Conservation (phyloP, 2,329 filamentous ascomycete genomes). For the Cladobotryum mycophilum region DNA sequence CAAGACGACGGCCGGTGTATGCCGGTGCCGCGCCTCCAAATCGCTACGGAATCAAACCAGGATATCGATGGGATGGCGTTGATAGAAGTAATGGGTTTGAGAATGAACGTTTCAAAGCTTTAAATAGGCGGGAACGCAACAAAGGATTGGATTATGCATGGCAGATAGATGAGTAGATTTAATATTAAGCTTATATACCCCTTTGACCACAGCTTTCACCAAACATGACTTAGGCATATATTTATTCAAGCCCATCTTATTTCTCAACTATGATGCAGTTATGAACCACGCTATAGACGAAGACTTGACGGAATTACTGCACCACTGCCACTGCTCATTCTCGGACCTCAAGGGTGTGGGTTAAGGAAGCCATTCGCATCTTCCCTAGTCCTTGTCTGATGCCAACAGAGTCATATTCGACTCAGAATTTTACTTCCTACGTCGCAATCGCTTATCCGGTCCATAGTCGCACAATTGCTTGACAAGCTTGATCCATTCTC, state of each 20-base stretch:
- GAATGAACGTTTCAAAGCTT: constrained; percentile 81
- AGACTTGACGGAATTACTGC: too few relatives aligned
- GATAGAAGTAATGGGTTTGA: constrained; percentile 93
- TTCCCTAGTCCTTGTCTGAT: not conserved
- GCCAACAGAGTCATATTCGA: not conserved
- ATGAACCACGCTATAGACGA: too few relatives aligned
- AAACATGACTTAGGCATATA: not conserved
- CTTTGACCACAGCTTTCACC: not conserved
- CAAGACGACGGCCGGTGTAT: constrained; percentile 60
- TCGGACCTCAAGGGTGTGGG: not conserved
- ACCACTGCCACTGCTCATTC: not conserved
- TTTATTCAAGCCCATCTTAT: too few relatives aligned
- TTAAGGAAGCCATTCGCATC: not conserved
- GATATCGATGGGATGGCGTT: constrained; percentile 94
- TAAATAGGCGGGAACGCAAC: constrained; percentile 70
- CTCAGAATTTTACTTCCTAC: constrained; percentile 26
- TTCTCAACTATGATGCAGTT: too few relatives aligned
- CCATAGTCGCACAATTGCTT: constrained; percentile 49
- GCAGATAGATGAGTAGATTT: constrained; percentile 84
- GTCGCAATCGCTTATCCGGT: constrained; percentile 46
- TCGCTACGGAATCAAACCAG: constrained; percentile 86
- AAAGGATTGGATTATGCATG: constrained; percentile 83
- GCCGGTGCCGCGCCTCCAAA: constrained; percentile 78
- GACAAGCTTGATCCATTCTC: constrained; percentile 54
- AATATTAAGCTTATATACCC: not conserved